phyloP scores from a whole-genome alignment of 768 basidiomycete species.

The Dioszegia aurantiaca region DNA sequence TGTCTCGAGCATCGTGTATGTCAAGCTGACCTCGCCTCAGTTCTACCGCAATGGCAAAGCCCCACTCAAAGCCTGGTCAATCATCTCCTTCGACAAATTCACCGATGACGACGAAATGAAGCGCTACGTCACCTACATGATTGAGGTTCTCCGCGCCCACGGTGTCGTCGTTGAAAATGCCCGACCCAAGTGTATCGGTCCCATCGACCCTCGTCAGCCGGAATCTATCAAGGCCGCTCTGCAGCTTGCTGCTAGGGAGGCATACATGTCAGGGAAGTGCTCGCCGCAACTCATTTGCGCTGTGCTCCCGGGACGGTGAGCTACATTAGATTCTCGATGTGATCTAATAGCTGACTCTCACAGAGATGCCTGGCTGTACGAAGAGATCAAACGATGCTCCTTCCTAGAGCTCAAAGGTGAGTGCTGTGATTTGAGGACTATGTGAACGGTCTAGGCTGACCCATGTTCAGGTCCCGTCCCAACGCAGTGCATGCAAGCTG shows the following conservation, averaged over 20 bases:
- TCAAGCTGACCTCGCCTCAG: constrained; percentile 11
- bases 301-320: constrained; percentile 45
- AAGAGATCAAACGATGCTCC: constrained; percentile 46
- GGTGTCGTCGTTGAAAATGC: constrained; percentile 36
- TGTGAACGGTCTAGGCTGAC: background rate
- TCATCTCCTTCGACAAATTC: constrained; percentile 44
- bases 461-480: constrained; percentile 39
- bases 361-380: constrained; percentile 48
- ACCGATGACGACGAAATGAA: constrained; percentile 34
- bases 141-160: constrained; percentile 20
- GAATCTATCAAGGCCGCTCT: constrained; percentile 20
- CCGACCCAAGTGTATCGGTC: constrained; percentile 32
- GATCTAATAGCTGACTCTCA: background rate
- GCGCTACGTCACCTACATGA: constrained; percentile 37
- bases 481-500: constrained; percentile 50
- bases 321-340: background rate
- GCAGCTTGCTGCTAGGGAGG: constrained; percentile 36
- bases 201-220: constrained; percentile 28
- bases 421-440: constrained; percentile 8
- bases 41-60: constrained; percentile 34
- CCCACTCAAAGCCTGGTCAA: constrained; percentile 45
- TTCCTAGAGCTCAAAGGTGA: constrained; percentile 40
- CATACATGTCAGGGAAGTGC: constrained; percentile 33
- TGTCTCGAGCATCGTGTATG: background rate
- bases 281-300: constrained; percentile 47